phyloP scores from a whole-genome alignment of 345 rosid genomes.

The Salix suchowensis region DNA sequence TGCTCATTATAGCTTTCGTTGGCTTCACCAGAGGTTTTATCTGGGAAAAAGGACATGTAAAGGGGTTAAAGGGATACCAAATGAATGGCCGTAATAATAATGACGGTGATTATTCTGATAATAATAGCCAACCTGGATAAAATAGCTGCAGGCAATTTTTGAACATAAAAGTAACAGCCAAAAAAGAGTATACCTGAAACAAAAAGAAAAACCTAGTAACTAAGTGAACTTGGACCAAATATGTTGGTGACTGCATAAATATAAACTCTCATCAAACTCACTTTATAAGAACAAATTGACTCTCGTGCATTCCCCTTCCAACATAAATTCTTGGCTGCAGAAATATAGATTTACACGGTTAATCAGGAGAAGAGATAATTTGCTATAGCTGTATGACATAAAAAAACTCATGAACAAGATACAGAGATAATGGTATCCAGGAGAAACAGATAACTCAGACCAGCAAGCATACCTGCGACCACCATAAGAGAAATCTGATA shows the following conservation, averaged over 20 bases:
- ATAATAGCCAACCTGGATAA: conserved; percentile 57
- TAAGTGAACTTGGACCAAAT: conserved; percentile 6
- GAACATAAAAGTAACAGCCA: conserved; percentile 74
- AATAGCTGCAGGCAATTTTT: conserved; percentile 72
- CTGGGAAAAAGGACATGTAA: conserved; percentile 27
- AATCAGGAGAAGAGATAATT: conserved; percentile 16
- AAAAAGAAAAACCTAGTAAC: conserved; percentile 1
- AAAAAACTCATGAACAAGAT: not conserved
- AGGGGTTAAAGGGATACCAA: not conserved
- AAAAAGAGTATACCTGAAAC: conserved; percentile 80
- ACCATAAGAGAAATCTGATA: conserved; percentile 85
- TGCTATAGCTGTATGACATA: not conserved
- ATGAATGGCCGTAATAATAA: not conserved
- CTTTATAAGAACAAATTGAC: conserved; percentile 86
- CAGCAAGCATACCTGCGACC: conserved; percentile 75
- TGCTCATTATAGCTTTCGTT: conserved; percentile 75
- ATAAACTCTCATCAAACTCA: conserved; percentile 35
- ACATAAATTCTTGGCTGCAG: conserved; percentile 88
- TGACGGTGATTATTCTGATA: not conserved
- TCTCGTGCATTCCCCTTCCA: conserved; percentile 99
- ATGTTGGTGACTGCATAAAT: conserved; percentile 3
- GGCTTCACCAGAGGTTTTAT: conserved; percentile 87
- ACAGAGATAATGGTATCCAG: not conserved
- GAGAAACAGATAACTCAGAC: not conserved
- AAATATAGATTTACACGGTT: conserved; percentile 14